Base-by-base conservation (phyloP, 2,329 filamentous ascomycete species). In the Claviceps lovelessii region DNA sequence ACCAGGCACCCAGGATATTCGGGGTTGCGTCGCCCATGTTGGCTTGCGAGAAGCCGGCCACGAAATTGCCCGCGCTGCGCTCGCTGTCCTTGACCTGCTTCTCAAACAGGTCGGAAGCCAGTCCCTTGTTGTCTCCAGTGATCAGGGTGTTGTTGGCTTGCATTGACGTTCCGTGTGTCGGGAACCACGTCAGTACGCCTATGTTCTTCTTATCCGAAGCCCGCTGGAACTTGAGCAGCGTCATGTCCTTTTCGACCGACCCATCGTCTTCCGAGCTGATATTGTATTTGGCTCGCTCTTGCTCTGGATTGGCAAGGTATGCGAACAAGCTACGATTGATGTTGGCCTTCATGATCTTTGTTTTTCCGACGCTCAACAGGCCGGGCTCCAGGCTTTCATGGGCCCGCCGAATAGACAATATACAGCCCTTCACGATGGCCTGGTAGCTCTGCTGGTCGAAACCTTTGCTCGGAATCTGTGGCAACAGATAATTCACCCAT, bases 101-200 rank as follows among this genome's bases (percentile, higher is more conserved):
- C 67, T 96, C 90, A 59, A 95, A 86, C 6, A 95, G 74, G 61
- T 85, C 81, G 4, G 89, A 88, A 0, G 90, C 90, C 5, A 95
- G 85, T 5, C 90, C 90, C 71, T 96, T 95, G 74, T 96, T 96
- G 67, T 96, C 90, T 33, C 88, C 90, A 3, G 87, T 84, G 50
- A 94, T 82, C 7, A 95, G 76, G 0, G 89, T 95, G 70, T 95
- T 95, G 71, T 95, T 95, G 52, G 86, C 86, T 52, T 89, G 81
- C 75, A 95, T 83, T 1, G 88, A 94, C 0, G 90, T 96, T 42
- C 89, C 89, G 67, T 96, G 90, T 0, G 90, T 88, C 2, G 90
- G 81, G 65, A 91, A 95, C 86, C 90, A 96, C 15, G 88, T 91
- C 58, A 96, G 69, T 4, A 93, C 73, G n/a, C 88, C 90, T 42